Percentiles rank a stretch among this genome's conserved stretches.
Evolutionary conservation across 495 filamentous ascomycete species (phyloP).

Genomic region (Symbiotaphrina buchneri): DNA sequence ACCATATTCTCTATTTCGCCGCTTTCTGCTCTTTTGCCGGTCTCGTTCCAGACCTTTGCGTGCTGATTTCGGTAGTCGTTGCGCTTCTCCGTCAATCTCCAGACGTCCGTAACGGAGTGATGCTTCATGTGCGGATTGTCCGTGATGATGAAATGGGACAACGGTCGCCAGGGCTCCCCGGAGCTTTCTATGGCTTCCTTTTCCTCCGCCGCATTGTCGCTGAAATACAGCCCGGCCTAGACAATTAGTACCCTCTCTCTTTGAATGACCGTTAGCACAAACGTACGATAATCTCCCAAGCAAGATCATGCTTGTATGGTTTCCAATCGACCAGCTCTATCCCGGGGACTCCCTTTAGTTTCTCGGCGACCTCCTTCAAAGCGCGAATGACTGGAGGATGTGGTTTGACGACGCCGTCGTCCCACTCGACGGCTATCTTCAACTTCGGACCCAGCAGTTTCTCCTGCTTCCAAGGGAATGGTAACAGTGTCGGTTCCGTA

Average conservation of each 20-base stretch:
- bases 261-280: not conserved
- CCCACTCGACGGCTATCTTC: constrained; percentile 43
- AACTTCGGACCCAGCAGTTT: constrained; percentile 13
- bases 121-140: constrained; percentile 21
- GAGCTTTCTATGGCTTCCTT: constrained; percentile 22
- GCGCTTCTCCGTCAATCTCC: constrained; percentile 20
- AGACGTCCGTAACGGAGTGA: constrained; percentile 19
- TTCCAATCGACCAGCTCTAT: constrained; percentile 43
- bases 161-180: constrained; percentile 29
- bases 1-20: constrained; percentile 14
- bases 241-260: not conserved
- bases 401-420: constrained; percentile 47
- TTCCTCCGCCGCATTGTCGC: constrained; percentile 32
- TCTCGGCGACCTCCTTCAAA: constrained; percentile 28
- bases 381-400: constrained; percentile 47
- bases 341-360: constrained; percentile 20
- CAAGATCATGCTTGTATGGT: constrained; percentile 23
- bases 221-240: constrained; percentile 27
- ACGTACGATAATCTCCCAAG: constrained; percentile 22
- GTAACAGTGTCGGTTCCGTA: constrained; percentile 30
- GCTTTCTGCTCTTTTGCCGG: constrained; percentile 8
- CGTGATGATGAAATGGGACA: constrained; percentile 24
- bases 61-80: constrained; percentile 36
- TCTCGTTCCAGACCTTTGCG: constrained; percentile 32
- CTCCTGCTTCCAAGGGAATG: constrained; percentile 29